Evolutionary conservation across 176 grass and related monocot genomes (phyloP).

Genomic region (Phragmites australis): DNA sequence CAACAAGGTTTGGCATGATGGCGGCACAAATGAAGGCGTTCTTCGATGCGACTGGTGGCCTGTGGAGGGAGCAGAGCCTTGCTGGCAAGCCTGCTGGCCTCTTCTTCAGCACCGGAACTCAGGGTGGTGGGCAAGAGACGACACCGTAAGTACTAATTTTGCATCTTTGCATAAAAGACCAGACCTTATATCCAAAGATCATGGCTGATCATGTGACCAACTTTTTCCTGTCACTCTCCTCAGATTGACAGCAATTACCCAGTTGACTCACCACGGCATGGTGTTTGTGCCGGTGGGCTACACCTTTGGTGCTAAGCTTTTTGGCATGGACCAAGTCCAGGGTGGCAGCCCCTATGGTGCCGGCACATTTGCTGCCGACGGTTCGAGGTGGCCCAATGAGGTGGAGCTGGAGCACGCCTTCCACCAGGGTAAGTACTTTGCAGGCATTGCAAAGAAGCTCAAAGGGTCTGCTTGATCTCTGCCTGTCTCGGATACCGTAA

Average conservation of each 20-base stretch:
- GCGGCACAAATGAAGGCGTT: conserved; percentile 87
- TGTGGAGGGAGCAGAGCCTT: conserved; percentile 82
- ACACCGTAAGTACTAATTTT: conserved; percentile 55
- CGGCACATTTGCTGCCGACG: conserved; percentile 76
- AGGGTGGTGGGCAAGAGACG: conserved; percentile 90
- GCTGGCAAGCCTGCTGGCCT: conserved; percentile 88
- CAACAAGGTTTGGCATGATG: conserved; percentile 98
- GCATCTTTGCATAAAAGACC: not conserved
- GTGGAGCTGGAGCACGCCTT: conserved; percentile 91
- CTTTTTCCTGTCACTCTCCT: not conserved
- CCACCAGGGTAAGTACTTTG: conserved; percentile 90
- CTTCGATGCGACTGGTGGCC: conserved; percentile 78
- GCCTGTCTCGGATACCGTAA: not conserved
- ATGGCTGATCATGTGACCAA: not conserved
- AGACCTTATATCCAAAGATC: not conserved
- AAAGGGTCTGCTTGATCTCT: conserved; percentile 51
- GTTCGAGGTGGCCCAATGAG: conserved; percentile 65
- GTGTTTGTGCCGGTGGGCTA: conserved; percentile 78
- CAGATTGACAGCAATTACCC: conserved; percentile 81
- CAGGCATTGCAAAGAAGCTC: conserved; percentile 78
- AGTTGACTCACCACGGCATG: conserved; percentile 85
- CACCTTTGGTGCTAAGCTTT: conserved; percentile 87
- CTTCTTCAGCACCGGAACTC: conserved; percentile 91
- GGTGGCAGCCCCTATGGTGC: conserved; percentile 88
- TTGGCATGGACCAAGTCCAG: conserved; percentile 87